Evolutionary conservation across 1,284 basidiomycete species (phyloP).

Genomic region (Rhizoctonia solani): DNA sequence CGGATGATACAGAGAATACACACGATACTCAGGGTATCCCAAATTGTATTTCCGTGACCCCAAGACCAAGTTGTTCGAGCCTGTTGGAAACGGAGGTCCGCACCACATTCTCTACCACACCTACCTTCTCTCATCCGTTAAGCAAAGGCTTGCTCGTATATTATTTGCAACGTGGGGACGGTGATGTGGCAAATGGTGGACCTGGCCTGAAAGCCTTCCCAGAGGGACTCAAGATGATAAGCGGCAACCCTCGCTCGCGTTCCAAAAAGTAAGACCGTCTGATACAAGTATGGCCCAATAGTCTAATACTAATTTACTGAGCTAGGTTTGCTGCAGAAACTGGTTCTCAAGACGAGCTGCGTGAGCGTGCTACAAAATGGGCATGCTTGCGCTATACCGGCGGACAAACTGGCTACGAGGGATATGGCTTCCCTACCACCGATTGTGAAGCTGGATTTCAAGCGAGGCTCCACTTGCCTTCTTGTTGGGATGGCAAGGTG

Average conservation of each 20-base stretch:
- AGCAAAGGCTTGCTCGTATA: conserved; percentile 32
- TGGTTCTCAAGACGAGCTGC: conserved; percentile 43
- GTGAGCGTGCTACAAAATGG: conserved; percentile 51
- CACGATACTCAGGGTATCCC: conserved; percentile 49
- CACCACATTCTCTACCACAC: neutral
- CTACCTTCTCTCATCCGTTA: too few species aligned
- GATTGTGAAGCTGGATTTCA: conserved; percentile 52
- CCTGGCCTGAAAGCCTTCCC: conserved; percentile 45
- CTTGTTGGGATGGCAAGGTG: conserved; percentile 57
- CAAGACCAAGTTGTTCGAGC: conserved; percentile 46
- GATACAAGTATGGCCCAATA: neutral
- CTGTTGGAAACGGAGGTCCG: conserved; percentile 37
- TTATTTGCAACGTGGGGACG: conserved; percentile 31
- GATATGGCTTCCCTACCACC: conserved; percentile 48
- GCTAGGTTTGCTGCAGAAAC: neutral
- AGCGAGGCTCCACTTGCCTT: conserved; percentile 45
- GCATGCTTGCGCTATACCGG: conserved; percentile 51
- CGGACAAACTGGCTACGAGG: conserved; percentile 42
- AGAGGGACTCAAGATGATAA: conserved; percentile 52
- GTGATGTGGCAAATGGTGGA: conserved; percentile 9
- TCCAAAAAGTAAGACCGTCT: conserved; percentile 26
- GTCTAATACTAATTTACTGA: neutral
- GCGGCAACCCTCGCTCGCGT: conserved; percentile 45
- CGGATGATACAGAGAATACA: too few species aligned
- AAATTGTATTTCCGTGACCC: conserved; percentile 52